Evolutionary conservation across 257 asterid genomes (phyloP).

Genomic region (Petunia axillaris): DNA sequence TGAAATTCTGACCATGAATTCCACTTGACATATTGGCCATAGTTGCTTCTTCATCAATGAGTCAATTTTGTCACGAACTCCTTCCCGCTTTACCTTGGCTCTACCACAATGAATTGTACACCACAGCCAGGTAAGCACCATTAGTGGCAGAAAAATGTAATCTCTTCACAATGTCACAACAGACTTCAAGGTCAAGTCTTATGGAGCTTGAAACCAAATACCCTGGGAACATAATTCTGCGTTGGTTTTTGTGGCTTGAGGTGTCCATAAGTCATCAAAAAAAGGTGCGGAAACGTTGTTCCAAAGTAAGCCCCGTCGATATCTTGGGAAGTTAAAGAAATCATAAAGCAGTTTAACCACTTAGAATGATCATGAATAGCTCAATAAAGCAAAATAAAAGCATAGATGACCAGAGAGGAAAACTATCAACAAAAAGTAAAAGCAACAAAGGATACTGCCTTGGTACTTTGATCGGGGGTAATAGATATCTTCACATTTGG

Average conservation of each 20-base stretch:
- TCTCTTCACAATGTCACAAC: slow-evolving; percentile 32
- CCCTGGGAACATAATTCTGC: slow-evolving; percentile 81
- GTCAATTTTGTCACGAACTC: slow-evolving; percentile 43
- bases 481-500: slow-evolving; percentile 93
- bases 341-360: neutral
- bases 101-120: slow-evolving; percentile 26
- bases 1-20: slow-evolving; percentile 32
- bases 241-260: slow-evolving; percentile 87
- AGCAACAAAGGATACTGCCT: slow-evolving; percentile 88
- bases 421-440: slow-evolving; percentile 11
- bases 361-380: neutral
- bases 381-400: slow-evolving; percentile 25
- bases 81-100: slow-evolving; percentile 9
- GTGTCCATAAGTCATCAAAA: slow-evolving; percentile 93
- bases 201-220: slow-evolving; percentile 94
- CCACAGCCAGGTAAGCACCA: slow-evolving; percentile 43
- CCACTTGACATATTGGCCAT: slow-evolving; percentile 32
- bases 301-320: slow-evolving; percentile 94
- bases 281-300: slow-evolving; percentile 92
- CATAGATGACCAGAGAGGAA: slow-evolving; percentile 19
- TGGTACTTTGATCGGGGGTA: slow-evolving; percentile 97
- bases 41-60: slow-evolving; percentile 40
- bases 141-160: slow-evolving; percentile 39
- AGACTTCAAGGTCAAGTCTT: slow-evolving; percentile 51
- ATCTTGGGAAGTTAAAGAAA: slow-evolving; percentile 70